Base-by-base conservation (phyloP, 2,329 filamentous ascomycete genomes). In the Fusarium miscanthi region DNA sequence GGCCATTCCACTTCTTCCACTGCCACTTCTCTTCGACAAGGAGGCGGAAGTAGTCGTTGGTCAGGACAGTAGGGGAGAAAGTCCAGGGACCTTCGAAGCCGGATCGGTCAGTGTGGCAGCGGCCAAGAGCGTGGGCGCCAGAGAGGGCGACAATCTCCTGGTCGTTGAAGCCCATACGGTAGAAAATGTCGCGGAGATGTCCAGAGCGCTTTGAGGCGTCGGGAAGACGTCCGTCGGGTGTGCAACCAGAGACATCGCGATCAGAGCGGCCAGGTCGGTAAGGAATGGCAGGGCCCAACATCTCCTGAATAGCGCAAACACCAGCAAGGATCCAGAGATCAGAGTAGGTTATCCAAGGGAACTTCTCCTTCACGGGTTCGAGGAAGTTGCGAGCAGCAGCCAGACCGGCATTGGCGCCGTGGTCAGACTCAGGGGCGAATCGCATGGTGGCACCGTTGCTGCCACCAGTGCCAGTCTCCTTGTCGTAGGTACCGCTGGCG, bases 371-470 rank as follows among this genome's bases (percentile, higher is more conserved):
- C 78, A 98, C 87, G 71, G 95, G 94, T 84, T 97, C 93, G 66
- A 98, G 89, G 87, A 98, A 98, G 84, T 97, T 92, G 67, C 95
- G 93, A 70, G 95, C 96, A 77, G 89, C 85, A 81, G 92, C 91
- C 79, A 98, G 87, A 76, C 95, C 96, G 66, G 95, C 94, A 80
- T 99, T 99, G 83, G 95, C 96, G 76, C 94, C 94, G 84, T 99
- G 95, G 82, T 92, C 91, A 68, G 90, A 87, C 85, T 98, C 96
- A 51, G 95, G 95, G 30, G 91, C 87, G 82, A 98, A 98, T 80
- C 96, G 91, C 96, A 98, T 98, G 74, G 95, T 98, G 64, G 95
- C 95, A 74, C 96, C 95, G 83, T 98, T 97, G 87, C 93, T 95
- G 75, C 95, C 95, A 78, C 95, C 96, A 49, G 95, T 98, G 74